These are phyloP conservation scores for Truncatella angustata DNA, from an alignment of 2,329 filamentous ascomycete species.

Conservation along the genomic window DNA sequence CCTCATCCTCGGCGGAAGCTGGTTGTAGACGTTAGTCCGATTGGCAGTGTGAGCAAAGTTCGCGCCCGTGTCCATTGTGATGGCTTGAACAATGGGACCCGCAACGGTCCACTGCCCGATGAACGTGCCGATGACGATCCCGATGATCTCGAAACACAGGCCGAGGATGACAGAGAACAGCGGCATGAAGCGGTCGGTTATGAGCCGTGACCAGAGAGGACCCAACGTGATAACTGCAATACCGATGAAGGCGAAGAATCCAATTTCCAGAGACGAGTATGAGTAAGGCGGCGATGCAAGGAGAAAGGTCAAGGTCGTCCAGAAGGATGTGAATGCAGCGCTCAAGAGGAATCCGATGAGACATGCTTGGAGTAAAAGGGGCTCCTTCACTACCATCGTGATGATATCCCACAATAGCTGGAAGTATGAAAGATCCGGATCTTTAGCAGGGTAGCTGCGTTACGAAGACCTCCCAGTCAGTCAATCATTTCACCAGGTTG, in stretches of 20 bases:
- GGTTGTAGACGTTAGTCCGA: slow-evolving; percentile 63
- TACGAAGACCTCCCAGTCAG: too few species aligned
- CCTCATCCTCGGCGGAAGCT: slow-evolving; percentile 65
- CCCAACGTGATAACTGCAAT: slow-evolving; percentile 66
- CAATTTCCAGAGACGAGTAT: slow-evolving; percentile 67
- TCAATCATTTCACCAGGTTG: too few species aligned
- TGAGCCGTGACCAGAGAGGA: slow-evolving; percentile 66
- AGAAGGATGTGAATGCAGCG: slow-evolving; percentile 61
- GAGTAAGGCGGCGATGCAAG: slow-evolving; percentile 68
- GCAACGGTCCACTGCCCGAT: slow-evolving; percentile 64
- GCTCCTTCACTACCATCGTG: slow-evolving; percentile 54
- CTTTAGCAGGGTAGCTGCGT: slow-evolving; percentile 66
- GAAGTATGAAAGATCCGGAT: slow-evolving; percentile 58
- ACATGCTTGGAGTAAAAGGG: slow-evolving; percentile 63
- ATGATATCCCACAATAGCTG: slow-evolving; percentile 58
- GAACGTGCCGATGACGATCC: slow-evolving; percentile 67
- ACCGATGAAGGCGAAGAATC: slow-evolving; percentile 76
- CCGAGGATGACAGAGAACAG: slow-evolving; percentile 66
- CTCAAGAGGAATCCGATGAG: slow-evolving; percentile 34
- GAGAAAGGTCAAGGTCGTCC: slow-evolving; percentile 78
- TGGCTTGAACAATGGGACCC: slow-evolving; percentile 70
- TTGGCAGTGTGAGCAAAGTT: slow-evolving; percentile 76
- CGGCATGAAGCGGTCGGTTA: slow-evolving; percentile 70
- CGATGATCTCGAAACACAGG: slow-evolving; percentile 55
- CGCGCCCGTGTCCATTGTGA: slow-evolving; percentile 68